Percentiles rank a stretch among this genome's conserved stretches.
Evolutionary conservation across 2,329 filamentous ascomycete genomes (phyloP).

Genomic region (Cercospora sp.): DNA sequence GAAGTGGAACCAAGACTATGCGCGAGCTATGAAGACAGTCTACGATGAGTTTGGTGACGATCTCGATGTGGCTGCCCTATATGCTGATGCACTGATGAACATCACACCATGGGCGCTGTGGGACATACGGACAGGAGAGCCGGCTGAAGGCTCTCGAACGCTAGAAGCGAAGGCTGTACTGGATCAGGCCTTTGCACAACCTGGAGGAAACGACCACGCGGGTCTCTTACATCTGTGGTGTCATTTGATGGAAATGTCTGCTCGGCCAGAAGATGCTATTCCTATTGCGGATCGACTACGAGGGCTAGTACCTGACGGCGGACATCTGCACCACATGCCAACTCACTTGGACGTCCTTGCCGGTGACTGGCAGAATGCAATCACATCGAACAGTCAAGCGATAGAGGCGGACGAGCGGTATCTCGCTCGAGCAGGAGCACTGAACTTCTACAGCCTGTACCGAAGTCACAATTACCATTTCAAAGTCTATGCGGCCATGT

Average conservation of each 20-base stretch:
- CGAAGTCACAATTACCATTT: slow-evolving; percentile 75
- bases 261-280: slow-evolving; percentile 62
- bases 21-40: slow-evolving; percentile 59
- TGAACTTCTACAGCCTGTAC: slow-evolving; percentile 77
- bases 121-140: slow-evolving; percentile 60
- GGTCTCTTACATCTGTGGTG: slow-evolving; percentile 75
- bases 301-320: slow-evolving; percentile 65
- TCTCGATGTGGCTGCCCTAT: slow-evolving; percentile 64
- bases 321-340: slow-evolving; percentile 75
- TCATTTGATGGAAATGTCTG: slow-evolving; percentile 76
- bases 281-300: slow-evolving; percentile 63
- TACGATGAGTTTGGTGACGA: slow-evolving; percentile 57
- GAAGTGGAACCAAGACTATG: slow-evolving; percentile 61
- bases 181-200: slow-evolving; percentile 57
- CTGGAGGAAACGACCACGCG: slow-evolving; percentile 59
- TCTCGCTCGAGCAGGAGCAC: slow-evolving; percentile 57
- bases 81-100: slow-evolving; percentile 66
- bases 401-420: slow-evolving; percentile 68
- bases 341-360: slow-evolving; percentile 72
- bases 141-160: slow-evolving; percentile 56
- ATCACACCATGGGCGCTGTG: slow-evolving; percentile 65
- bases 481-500: slow-evolving; percentile 75
- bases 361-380: slow-evolving; percentile 68
- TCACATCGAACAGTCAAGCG: slow-evolving; percentile 66
- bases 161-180: slow-evolving; percentile 60